These are phyloP conservation scores for Schwanniomyces polymorphus DNA, from an alignment of 805 yeast species.

Conservation along the genomic window DNA sequence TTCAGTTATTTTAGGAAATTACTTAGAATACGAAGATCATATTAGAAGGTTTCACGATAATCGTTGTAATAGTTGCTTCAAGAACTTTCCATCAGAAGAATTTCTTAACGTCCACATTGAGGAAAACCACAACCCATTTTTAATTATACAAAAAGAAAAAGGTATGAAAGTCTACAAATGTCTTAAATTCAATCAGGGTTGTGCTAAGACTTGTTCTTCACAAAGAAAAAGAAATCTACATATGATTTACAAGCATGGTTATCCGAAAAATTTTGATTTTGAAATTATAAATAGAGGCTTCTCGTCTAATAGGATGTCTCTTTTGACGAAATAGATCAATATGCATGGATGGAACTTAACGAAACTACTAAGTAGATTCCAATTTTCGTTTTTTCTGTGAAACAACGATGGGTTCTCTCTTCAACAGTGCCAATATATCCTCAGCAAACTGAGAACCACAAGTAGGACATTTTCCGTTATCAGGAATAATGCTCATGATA, in stretches of 20 bases:
- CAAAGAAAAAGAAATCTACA: slow-evolving; percentile 46
- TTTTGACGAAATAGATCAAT: neutral
- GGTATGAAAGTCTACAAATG: slow-evolving; percentile 47
- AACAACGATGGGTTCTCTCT: slow-evolving; percentile 57
- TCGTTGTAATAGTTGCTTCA: slow-evolving; percentile 37
- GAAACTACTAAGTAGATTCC: slow-evolving; percentile 10
- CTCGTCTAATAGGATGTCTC: neutral
- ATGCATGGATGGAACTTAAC: neutral
- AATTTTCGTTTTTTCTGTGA: slow-evolving; percentile 36
- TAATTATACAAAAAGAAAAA: slow-evolving; percentile 28
- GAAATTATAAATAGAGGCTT: slow-evolving; percentile 28
- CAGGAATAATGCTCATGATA: slow-evolving; percentile 69
- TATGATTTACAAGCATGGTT: slow-evolving; percentile 50
- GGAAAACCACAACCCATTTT: slow-evolving; percentile 55
- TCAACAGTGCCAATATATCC: slow-evolving; percentile 55
- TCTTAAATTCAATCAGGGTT: slow-evolving; percentile 32
- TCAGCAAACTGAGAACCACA: slow-evolving; percentile 80
- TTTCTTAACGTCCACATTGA: slow-evolving; percentile 48
- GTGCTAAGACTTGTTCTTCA: slow-evolving; percentile 38
- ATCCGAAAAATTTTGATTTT: slow-evolving; percentile 39
- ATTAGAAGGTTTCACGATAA: slow-evolving; percentile 24
- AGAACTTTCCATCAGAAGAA: slow-evolving; percentile 42
- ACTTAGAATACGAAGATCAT: slow-evolving; percentile 22
- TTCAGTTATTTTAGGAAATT: slow-evolving; percentile 5
- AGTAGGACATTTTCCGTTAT: slow-evolving; percentile 72